Conservation (phyloP, 768 basidiomycete species). For the Xerocomus potaroensis region DNA sequence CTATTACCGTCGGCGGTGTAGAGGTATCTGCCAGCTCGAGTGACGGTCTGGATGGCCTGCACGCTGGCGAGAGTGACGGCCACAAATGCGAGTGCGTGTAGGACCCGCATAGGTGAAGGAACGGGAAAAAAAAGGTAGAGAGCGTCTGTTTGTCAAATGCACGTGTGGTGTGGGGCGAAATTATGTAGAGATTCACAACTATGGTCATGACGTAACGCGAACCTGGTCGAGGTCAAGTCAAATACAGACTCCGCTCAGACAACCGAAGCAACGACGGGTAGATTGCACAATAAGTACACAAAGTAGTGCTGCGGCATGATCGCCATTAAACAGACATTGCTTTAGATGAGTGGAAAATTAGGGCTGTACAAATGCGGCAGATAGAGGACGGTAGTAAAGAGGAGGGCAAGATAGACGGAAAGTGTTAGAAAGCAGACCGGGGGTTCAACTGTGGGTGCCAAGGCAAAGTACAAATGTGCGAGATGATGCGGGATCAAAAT, state of each 20-base stretch:
- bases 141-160: background rate
- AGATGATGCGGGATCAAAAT: slow-evolving; percentile 49
- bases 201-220: no score
- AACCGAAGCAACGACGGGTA: slow-evolving; percentile 27
- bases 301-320: slow-evolving; percentile 35
- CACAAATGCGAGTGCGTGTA: slow-evolving; percentile 32
- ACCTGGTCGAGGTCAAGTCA: no score
- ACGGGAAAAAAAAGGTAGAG: slow-evolving; percentile 8
- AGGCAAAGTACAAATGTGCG: slow-evolving; percentile 67
- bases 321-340: slow-evolving; percentile 40
- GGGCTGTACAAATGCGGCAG: slow-evolving; percentile 45
- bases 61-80: slow-evolving; percentile 44
- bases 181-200: no score
- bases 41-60: slow-evolving; percentile 65
- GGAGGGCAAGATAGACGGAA: slow-evolving; percentile 22
- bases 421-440: slow-evolving; percentile 38
- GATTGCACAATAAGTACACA: slow-evolving; percentile 40
- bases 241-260: background rate
- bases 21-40: slow-evolving; percentile 73
- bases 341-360: slow-evolving; percentile 38
- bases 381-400: slow-evolving; percentile 28
- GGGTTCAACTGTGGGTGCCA: slow-evolving; percentile 48
- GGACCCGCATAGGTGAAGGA: slow-evolving; percentile 26
- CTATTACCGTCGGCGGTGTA: slow-evolving; percentile 70
- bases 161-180: no score